Evolutionary conservation across 148 eudicot genomes (phyloP).

Genomic region (Pharnaceum exiguum): DNA sequence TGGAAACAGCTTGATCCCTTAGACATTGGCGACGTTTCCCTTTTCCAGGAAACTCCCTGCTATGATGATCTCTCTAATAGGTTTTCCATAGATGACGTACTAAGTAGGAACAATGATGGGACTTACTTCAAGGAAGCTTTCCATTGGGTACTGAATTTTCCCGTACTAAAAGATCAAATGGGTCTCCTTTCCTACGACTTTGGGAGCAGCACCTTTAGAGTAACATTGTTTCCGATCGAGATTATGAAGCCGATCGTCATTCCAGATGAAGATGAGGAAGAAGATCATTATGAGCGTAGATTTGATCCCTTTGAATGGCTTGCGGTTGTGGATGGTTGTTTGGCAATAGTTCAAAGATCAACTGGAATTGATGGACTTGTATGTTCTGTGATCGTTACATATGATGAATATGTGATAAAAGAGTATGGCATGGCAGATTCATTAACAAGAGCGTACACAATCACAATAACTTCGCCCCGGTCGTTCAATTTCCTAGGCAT

Average conservation of each 20-base stretch:
- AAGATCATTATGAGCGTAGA: too few relatives aligned
- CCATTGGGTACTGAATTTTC: background rate
- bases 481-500: background rate
- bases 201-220: background rate
- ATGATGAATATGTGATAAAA: background rate
- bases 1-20: background rate
- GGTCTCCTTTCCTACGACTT: background rate
- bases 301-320: background rate
- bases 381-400: too few relatives aligned
- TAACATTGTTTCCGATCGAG: background rate
- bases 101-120: too few relatives aligned
- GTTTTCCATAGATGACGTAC: too few relatives aligned
- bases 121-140: background rate
- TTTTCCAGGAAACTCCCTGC: too few relatives aligned
- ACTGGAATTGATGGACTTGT: background rate
- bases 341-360: background rate
- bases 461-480: background rate
- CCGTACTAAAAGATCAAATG: background rate
- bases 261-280: too few relatives aligned
- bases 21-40: background rate
- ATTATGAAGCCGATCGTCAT: too few relatives aligned
- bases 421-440: background rate
- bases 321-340: background rate
- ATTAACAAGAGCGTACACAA: background rate
- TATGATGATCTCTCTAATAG: too few relatives aligned